Conservation (phyloP, 257 asterid genomes). For the Solanum sitiens region DNA sequence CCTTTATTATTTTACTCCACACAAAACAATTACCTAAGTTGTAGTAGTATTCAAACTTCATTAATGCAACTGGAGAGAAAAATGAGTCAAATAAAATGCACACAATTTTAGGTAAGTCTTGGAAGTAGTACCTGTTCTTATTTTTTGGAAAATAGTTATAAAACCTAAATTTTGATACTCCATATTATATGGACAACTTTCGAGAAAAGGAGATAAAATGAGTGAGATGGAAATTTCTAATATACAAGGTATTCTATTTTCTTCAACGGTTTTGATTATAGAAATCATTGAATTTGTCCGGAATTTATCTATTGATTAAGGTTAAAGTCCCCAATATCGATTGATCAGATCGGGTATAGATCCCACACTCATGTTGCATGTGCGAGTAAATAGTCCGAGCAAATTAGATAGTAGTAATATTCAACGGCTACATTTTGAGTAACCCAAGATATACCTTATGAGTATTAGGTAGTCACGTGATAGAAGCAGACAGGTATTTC, state of each 20-base stretch:
- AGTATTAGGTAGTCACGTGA: slow-evolving; percentile 7
- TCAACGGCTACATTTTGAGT: slow-evolving; percentile 32
- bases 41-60: neutral
- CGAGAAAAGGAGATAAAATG: neutral
- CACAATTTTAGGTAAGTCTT: neutral
- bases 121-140: neutral
- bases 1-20: neutral
- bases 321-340: neutral
- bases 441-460: slow-evolving; percentile 3
- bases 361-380: too few relatives aligned
- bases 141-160: neutral
- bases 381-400: too few relatives aligned
- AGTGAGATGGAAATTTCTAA: neutral
- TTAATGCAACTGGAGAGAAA: neutral
- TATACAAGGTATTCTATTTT: neutral
- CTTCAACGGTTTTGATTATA: neutral
- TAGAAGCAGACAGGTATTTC: slow-evolving; percentile 5
- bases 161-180: neutral
- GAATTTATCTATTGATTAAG: too few relatives aligned
- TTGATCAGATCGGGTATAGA: neutral
- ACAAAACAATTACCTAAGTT: neutral
- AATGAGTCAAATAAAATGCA: neutral
- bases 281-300: neutral
- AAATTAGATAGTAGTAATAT: neutral
- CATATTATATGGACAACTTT: neutral